These are phyloP conservation scores for Talaromyces proteolyticus DNA, from an alignment of 495 filamentous ascomycete species.

Conservation along the genomic window DNA sequence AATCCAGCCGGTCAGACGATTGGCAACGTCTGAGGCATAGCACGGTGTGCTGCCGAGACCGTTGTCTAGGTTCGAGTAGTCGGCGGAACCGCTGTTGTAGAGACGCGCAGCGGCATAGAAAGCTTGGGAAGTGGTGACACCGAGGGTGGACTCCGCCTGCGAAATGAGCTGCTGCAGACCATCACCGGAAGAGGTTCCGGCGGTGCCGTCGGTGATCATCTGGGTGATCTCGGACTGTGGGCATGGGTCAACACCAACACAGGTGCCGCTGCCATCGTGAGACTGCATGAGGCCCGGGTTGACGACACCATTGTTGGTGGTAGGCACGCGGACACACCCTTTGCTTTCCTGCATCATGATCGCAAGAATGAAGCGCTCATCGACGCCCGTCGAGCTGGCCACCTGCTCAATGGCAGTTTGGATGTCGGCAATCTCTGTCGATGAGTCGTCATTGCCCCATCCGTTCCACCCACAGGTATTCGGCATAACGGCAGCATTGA, in stretches of 20 bases:
- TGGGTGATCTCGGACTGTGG: constrained; percentile 27
- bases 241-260: constrained; percentile 39
- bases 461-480: too few relatives aligned
- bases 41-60: constrained; percentile 45
- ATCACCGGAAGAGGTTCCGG: constrained; percentile 30
- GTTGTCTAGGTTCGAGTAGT: constrained; percentile 33
- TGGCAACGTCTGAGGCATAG: constrained; percentile 51
- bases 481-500: too few relatives aligned
- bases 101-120: constrained; percentile 46
- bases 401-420: constrained; percentile 31
- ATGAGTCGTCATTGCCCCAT: too few relatives aligned
- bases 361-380: constrained; percentile 52
- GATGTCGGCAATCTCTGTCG: too few relatives aligned
- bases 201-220: constrained; percentile 43
- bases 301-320: constrained; percentile 33
- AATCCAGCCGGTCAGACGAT: constrained; percentile 46
- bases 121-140: constrained; percentile 8
- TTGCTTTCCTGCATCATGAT: constrained; percentile 53
- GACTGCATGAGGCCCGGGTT: constrained; percentile 54
- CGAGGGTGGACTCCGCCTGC: constrained; percentile 11
- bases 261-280: constrained; percentile 39
- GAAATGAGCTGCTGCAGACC: constrained; percentile 34
- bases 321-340: constrained; percentile 48
- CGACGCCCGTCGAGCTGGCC: constrained; percentile 29
- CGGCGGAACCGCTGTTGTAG: constrained; percentile 55